Base-by-base conservation (phyloP, 805 yeast species). In the Torulaspora gathmanii region DNA sequence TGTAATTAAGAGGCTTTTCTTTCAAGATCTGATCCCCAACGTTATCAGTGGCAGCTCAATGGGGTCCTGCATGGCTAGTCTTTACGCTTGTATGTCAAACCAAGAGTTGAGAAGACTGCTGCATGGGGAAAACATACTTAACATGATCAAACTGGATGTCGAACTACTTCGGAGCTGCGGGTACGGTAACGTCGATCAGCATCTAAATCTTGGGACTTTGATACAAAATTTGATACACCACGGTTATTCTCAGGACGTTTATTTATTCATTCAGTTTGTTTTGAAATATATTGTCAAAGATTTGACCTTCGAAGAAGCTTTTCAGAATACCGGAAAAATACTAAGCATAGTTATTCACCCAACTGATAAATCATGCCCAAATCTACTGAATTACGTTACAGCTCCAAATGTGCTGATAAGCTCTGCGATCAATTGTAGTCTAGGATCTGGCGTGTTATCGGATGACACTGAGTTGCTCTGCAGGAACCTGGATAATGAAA, bases 251-350 rank as follows among this genome's bases (percentile, higher is more conserved):
- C 91, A 87, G 45, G 97, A 91, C 58, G 81, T 91, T 40, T 70
- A 84, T 45, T 68, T 86, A 5, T 87, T 91, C 49, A 76, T 87
- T 64, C 82, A 82, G 55, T 90, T 82, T 60, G 96, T 88, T 5
- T 46, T 61, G 31, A 70, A 83, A 45, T 78, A 77, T 45, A 77
- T 81, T 12, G 76, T 93, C 15, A 95, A 91, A 2, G 84, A 86
- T 56, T 64, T 84, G 62, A 93, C 99, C 0, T 93, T 93, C 65
- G 96, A 91, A 65, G 98, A 93, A 60, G 95, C 97, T 0, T 88
- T 82, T 59, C 71, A 82, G 48, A 78, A 77, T 50, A 83, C 95
- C 0, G 90, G 85, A 36, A 77, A 86, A 53, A 80, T 87, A 1
- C 71, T 91, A 41, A 93, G 91, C 63, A 81, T 93, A 37, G 83